Conservation (phyloP, 495 filamentous ascomycete species). For the Cenococcum geophilum region DNA sequence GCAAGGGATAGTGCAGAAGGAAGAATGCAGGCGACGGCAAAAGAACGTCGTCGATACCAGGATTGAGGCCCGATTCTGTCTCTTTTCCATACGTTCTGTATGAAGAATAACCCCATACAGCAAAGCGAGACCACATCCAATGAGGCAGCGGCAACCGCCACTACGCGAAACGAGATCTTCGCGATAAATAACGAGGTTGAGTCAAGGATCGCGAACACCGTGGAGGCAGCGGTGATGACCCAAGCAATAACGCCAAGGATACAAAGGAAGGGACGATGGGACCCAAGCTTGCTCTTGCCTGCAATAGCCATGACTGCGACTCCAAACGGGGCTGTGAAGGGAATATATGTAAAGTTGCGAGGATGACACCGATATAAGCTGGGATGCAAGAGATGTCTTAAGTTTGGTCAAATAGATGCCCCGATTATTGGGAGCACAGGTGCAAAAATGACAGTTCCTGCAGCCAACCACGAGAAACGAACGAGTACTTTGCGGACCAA, state of each 20-base stretch:
- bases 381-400: not conserved
- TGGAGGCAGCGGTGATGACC: slow-evolving; percentile 18
- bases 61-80: slow-evolving; percentile 9
- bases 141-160: slow-evolving; percentile 16
- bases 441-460: slow-evolving; percentile 4
- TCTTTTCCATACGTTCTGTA: slow-evolving; percentile 25
- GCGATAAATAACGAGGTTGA: slow-evolving; percentile 17
- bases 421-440: not conserved
- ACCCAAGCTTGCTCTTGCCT: slow-evolving; percentile 9
- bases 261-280: slow-evolving; percentile 21
- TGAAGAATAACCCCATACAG: slow-evolving; percentile 16
- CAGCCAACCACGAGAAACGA: slow-evolving; percentile 6
- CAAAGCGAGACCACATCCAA: slow-evolving; percentile 16
- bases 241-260: slow-evolving; percentile 22
- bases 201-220: slow-evolving; percentile 23
- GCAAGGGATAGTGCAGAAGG: slow-evolving; percentile 8
- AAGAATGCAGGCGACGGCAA: slow-evolving; percentile 16
- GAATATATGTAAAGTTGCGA: not conserved
- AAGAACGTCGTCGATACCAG: not conserved
- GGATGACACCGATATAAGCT: not conserved
- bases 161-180: slow-evolving; percentile 9
- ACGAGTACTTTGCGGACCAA: not conserved
- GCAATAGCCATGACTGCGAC: slow-evolving; percentile 3
- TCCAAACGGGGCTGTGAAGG: not conserved
- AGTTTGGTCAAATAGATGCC: not conserved